Conservation (phyloP, 805 yeast genomes). For the Sungouiella blattae region DNA sequence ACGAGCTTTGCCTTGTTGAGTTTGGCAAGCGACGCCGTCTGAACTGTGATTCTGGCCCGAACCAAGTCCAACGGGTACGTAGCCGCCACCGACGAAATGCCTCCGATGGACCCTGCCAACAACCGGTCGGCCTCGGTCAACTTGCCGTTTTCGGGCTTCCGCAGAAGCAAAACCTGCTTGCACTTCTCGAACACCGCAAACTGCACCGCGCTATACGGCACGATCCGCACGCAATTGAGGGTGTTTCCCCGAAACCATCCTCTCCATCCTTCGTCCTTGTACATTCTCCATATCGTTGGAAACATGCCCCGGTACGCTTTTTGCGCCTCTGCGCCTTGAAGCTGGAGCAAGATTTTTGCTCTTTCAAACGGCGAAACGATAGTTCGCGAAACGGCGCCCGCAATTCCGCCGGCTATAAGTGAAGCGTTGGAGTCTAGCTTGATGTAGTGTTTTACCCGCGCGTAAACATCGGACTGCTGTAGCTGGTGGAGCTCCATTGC, state of each 20-base stretch:
- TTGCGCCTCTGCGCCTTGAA: constrained; percentile 64
- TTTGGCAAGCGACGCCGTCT: constrained; percentile 67
- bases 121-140: constrained; percentile 59
- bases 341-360: constrained; percentile 86
- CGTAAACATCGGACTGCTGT: not conserved
- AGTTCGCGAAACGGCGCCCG: constrained; percentile 80
- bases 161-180: constrained; percentile 37
- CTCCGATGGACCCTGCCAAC: constrained; percentile 77
- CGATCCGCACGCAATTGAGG: constrained; percentile 80
- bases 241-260: constrained; percentile 92
- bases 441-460: constrained; percentile 18
- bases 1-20: constrained; percentile 42
- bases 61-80: constrained; percentile 93
- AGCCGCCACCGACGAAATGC: constrained; percentile 70
- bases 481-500: not conserved
- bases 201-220: constrained; percentile 94
- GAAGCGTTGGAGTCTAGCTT: constrained; percentile 58
- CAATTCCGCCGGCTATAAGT: constrained; percentile 69
- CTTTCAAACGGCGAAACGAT: constrained; percentile 94
- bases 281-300: constrained; percentile 72
- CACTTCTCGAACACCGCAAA: constrained; percentile 75
- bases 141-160: constrained; percentile 20
- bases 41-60: constrained; percentile 83
- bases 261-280: constrained; percentile 85
- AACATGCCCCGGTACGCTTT: constrained; percentile 63